phyloP scores from a whole-genome alignment of 257 asterid species.

The Solanum peruvianum region DNA sequence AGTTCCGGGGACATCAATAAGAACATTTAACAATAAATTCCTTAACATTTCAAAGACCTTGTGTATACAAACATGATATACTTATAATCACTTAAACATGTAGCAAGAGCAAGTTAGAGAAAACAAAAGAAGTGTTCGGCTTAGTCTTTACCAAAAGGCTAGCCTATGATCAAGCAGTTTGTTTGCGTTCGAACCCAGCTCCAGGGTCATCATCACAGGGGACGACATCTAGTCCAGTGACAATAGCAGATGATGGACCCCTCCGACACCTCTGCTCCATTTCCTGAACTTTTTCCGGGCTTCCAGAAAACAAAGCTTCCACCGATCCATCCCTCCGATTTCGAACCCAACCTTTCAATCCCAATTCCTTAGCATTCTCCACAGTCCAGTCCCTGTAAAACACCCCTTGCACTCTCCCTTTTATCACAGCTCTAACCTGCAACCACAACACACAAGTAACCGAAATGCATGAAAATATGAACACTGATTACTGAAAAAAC shows the following conservation, averaged over 20 bases:
- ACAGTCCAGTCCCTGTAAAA: conserved; percentile 84
- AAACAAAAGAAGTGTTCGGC: not conserved
- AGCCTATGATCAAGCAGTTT: conserved; percentile 40
- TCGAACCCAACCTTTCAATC: conserved; percentile 90
- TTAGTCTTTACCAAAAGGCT: not conserved
- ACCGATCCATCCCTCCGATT: conserved; percentile 82
- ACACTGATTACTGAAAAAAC: not conserved
- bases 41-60: not conserved
- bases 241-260: conserved; percentile 80
- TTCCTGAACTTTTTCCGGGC: conserved; percentile 58
- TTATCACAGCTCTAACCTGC: conserved; percentile 62
- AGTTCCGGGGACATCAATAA: not conserved
- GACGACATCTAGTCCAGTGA: conserved; percentile 53
- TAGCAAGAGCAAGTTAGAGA: not conserved
- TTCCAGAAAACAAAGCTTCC: conserved; percentile 80
- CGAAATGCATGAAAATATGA: not conserved
- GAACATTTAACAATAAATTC: not conserved
- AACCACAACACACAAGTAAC: not conserved
- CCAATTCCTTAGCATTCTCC: conserved; percentile 65
- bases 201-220: conserved; percentile 72
- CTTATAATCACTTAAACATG: not conserved
- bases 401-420: conserved; percentile 92
- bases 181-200: conserved; percentile 46
- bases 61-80: not conserved
- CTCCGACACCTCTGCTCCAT: conserved; percentile 96